A percentile compares a stretch with the other conserved stretches of the same genome.
Conservation (phyloP, 495 filamentous ascomycete genomes). For the Platismatia glauca region DNA sequence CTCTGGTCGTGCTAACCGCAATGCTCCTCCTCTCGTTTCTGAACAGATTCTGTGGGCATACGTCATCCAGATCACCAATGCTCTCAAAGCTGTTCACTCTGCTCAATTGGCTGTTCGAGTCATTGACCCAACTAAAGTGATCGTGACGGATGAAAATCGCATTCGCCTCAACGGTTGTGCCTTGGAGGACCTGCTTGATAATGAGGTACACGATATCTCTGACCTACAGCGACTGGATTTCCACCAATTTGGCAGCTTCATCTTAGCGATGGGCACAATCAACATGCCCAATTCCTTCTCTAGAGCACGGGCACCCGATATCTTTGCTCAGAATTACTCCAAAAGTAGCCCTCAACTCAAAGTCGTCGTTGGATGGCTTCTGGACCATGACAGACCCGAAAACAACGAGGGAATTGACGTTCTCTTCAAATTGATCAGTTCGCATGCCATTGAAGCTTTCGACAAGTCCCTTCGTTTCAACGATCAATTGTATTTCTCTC, state of each 20-base stretch:
- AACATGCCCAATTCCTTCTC: conserved; percentile 48
- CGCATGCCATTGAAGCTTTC: conserved; percentile 58
- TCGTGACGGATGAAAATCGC: conserved; percentile 63
- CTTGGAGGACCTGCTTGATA: conserved; percentile 78
- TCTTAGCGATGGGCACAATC: conserved; percentile 67
- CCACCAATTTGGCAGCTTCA: conserved; percentile 72
- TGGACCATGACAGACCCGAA: conserved; percentile 43
- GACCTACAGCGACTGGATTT: conserved; percentile 86
- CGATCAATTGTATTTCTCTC: conserved; percentile 60
- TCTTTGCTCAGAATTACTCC: conserved; percentile 39
- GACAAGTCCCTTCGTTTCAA: conserved; percentile 66
- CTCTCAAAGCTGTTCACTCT: conserved; percentile 75
- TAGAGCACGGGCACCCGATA: conserved; percentile 56
- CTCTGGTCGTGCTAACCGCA: conserved; percentile 34
- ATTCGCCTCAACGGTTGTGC: conserved; percentile 83
- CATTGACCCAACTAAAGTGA: conserved; percentile 74
- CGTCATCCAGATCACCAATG: conserved; percentile 84
- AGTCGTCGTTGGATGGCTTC: conserved; percentile 68
- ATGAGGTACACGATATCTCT: conserved; percentile 54
- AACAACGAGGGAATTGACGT: conserved; percentile 61
- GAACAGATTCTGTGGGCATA: conserved; percentile 87
- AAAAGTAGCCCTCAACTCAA: conserved; percentile 68
- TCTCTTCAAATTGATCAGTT: conserved; percentile 66
- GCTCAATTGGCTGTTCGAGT: conserved; percentile 73
- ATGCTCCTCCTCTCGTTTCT: conserved; percentile 44